Evolutionary conservation across 164 flowering plant genomes (phyloP), one percentile per base, ranked within the genome.

Genomic region (Echeveria elegans): DNA sequence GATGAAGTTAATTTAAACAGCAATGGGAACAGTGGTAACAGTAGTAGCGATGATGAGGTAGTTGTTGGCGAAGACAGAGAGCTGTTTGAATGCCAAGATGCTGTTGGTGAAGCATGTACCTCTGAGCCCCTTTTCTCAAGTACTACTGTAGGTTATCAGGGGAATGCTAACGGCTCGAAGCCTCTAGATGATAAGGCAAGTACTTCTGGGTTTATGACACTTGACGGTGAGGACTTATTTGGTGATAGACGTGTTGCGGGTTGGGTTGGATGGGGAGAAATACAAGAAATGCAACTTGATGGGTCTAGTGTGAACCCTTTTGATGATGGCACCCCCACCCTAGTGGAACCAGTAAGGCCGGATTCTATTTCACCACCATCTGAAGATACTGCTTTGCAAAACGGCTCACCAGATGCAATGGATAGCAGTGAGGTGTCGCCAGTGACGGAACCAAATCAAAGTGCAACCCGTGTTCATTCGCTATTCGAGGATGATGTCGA

Each of bases 51-150:
- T 73, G 98, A 88, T 77, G 97, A 90, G 77, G 96, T 90, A 68
- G 89, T 90, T 64, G 87, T 88, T 41, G 97, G 92, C n/a, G 96
- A 86, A 77, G 92, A 90, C 31, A 91, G 84, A 50, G 92, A 88
- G 74, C 58, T 87, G 73, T 68, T 82, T 37, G 86, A 76, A 38
- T 74, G 66, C 72, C 76, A 78, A 26, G 72, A 74, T 45, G 70
- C 82, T 29, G 59, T 40, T 37, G 69, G 75, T 64, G 78, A 69
- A 58, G 53, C 84, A 63, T 85, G 88, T 19, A 70, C 71, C 29
- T 77, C 92, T 50, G 68, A 69, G 26, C 23, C 79, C 34, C 73
- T 72, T 64, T 63, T 68, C 31, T 6, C 71, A 12, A 69, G 71
- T 70, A 78, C 69, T 34, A 45, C 66, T 11, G 77, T 53, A 14